Percentiles rank a stretch among this genome's conserved stretches.
phyloP scores from a whole-genome alignment of 2,329 filamentous ascomycete genomes.

The Cylindrodendrum hubeiense region DNA sequence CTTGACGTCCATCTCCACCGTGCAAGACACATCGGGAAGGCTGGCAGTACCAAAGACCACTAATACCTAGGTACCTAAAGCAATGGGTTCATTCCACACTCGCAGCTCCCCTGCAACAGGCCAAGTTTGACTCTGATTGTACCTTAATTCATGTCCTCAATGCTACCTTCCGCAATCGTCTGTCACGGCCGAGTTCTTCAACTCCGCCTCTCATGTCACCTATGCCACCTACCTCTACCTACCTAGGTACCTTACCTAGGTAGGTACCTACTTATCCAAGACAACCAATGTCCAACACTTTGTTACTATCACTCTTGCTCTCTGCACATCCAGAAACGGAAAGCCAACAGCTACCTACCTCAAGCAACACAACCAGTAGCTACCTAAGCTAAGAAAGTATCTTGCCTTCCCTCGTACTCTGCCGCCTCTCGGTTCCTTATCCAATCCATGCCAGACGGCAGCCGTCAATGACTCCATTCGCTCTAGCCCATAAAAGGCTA shows the following conservation, averaged over 20 bases:
- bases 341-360: neutral
- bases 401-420: neutral
- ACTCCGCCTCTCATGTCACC: no score
- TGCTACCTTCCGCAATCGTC: no score
- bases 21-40: neutral
- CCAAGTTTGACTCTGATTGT: no score
- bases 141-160: no score
- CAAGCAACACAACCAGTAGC: neutral
- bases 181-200: no score
- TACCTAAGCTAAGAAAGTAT: neutral
- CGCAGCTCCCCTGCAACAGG: neutral
- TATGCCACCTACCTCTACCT: no score
- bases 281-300: no score
- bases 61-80: no score
- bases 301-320: no score
- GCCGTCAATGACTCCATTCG: neutral
- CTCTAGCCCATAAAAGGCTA: neutral
- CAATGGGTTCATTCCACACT: neutral
- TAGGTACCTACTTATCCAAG: no score
- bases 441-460: neutral
- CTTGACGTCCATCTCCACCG: neutral
- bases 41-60: neutral
- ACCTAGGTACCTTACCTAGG: no score
- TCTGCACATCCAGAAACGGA: neutral
- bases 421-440: neutral